Evolutionary conservation across 805 yeast genomes (phyloP).

Genomic region (Metschnikowia lachancei): DNA sequence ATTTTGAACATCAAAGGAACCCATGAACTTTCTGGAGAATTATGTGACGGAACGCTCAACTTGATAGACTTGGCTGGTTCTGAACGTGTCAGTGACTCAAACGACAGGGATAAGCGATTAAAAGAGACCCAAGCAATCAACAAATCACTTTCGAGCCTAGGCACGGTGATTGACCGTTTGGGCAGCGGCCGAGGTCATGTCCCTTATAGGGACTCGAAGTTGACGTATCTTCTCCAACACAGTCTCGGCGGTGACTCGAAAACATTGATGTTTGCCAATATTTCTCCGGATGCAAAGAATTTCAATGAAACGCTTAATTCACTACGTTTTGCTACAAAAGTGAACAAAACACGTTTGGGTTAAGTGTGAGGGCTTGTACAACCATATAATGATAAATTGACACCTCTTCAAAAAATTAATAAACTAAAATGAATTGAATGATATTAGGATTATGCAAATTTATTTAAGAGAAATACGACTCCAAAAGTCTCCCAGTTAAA

Average conservation of each 20-base stretch:
- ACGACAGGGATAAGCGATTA: constrained; percentile 74
- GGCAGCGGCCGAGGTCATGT: constrained; percentile 51
- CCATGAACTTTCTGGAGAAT: constrained; percentile 48
- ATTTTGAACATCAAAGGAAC: constrained; percentile 58
- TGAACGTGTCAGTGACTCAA: constrained; percentile 74
- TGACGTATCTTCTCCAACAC: constrained; percentile 80
- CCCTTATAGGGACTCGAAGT: constrained; percentile 67
- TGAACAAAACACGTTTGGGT: constrained; percentile 53
- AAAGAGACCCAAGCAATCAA: constrained; percentile 88
- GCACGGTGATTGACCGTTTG: constrained; percentile 81
- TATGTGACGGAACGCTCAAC: constrained; percentile 49
- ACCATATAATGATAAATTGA: no score
- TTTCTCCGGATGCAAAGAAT: constrained; percentile 64
- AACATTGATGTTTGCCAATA: constrained; percentile 88
- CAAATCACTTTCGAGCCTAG: constrained; percentile 80
- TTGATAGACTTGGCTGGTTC: constrained; percentile 93
- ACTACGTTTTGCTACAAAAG: constrained; percentile 84
- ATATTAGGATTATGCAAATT: no score
- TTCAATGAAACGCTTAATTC: constrained; percentile 80
- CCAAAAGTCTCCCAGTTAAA: no score
- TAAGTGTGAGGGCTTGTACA: no score
- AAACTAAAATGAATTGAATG: no score
- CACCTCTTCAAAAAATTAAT: no score
- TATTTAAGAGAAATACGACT: no score
- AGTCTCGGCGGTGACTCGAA: constrained; percentile 84